phyloP scores from a whole-genome alignment of 2,329 filamentous ascomycete species.

The Phyllosticta citriasiana region DNA sequence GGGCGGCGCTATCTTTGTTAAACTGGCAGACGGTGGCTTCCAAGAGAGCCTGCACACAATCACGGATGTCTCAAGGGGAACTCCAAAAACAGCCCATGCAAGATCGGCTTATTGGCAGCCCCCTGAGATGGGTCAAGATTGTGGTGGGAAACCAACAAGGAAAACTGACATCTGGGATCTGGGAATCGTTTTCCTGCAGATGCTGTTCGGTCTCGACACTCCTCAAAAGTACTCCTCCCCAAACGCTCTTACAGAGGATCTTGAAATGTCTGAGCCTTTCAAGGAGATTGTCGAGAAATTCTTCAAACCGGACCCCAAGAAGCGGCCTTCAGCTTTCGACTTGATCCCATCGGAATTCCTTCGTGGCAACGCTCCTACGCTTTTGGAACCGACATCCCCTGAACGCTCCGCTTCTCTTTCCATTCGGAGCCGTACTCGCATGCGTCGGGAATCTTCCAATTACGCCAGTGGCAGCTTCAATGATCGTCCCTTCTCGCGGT shows the following conservation, averaged over 20 bases:
- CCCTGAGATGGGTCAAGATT: conserved; percentile 60
- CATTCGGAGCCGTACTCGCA: conserved; percentile 17
- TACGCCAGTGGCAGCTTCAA: conserved; percentile 19
- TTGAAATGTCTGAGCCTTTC: conserved; percentile 63
- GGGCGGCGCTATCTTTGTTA: conserved; percentile 58
- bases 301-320: conserved; percentile 76
- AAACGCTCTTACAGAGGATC: conserved; percentile 57
- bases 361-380: conserved; percentile 38
- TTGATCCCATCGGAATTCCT: conserved; percentile 50
- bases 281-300: conserved; percentile 74
- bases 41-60: conserved; percentile 58
- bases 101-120: conserved; percentile 77
- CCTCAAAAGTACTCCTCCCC: conserved; percentile 72
- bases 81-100: conserved; percentile 46
- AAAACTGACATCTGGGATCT: conserved; percentile 96
- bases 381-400: conserved; percentile 22
- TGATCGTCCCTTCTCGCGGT: conserved; percentile 53
- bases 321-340: conserved; percentile 73
- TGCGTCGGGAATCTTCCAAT: conserved; percentile 27
- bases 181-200: conserved; percentile 82
- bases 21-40: conserved; percentile 64
- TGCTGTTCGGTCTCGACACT: conserved; percentile 79
- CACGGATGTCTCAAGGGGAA: conserved; percentile 41
- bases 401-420: conserved; percentile 11
- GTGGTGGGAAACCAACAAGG: conserved; percentile 42